Evolutionary conservation across 1,139 yeast genomes (phyloP).

Genomic region (Magnusiomyces tetraspermus): DNA sequence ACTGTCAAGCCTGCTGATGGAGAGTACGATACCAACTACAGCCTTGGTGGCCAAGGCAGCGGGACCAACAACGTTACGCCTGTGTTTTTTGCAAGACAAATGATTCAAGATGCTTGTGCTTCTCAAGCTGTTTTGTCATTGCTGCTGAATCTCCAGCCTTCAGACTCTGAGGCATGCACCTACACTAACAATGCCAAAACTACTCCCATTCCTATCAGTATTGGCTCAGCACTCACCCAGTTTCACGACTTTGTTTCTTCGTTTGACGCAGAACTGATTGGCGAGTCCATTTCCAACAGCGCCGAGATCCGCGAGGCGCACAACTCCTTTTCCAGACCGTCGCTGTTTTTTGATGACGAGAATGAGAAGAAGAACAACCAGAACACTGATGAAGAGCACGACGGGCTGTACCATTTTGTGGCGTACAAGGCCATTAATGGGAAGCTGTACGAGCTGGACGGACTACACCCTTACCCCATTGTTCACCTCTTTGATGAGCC

Average conservation of each 20-base stretch:
- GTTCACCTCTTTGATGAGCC: constrained; percentile 30
- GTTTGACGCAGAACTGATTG: constrained; percentile 51
- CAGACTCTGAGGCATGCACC: not conserved
- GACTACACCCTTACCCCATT: constrained; percentile 52
- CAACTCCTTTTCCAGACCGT: constrained; percentile 56
- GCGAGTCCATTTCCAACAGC: constrained; percentile 57
- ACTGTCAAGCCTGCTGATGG: constrained; percentile 37
- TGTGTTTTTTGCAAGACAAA: constrained; percentile 56
- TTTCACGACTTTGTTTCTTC: constrained; percentile 45
- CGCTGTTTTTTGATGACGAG: constrained; percentile 41
- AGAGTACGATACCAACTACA: constrained; percentile 31
- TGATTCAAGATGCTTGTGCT: constrained; percentile 67
- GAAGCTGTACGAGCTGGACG: constrained; percentile 56
- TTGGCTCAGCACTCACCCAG: constrained; percentile 44
- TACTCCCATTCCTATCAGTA: constrained; percentile 24
- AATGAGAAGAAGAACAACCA: constrained; percentile 26
- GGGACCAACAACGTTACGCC: too few relatives aligned
- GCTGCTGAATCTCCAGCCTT: constrained; percentile 37
- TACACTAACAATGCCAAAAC: not conserved
- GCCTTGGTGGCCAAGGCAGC: constrained; percentile 23
- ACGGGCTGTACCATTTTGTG: constrained; percentile 55
- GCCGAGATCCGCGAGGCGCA: constrained; percentile 51
- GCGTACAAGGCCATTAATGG: constrained; percentile 45
- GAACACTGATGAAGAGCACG: constrained; percentile 36
- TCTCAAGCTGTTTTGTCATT: constrained; percentile 64